A percentile compares a stretch with the other conserved stretches of the same genome.
These are phyloP conservation scores for Coriolopsis trogii DNA, from an alignment of 1,284 basidiomycete species.

Conservation along the genomic window DNA sequence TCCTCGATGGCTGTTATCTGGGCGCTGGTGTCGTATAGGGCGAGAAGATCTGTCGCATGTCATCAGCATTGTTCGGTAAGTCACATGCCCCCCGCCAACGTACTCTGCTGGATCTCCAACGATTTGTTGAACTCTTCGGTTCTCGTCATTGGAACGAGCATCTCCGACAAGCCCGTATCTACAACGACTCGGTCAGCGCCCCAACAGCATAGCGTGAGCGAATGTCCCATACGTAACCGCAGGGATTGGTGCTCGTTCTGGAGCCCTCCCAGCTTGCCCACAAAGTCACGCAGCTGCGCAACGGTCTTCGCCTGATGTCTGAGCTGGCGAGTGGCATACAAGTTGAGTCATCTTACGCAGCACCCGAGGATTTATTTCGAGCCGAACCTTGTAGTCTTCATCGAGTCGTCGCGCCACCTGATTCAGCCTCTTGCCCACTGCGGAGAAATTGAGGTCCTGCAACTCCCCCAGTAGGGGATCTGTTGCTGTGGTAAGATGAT, in stretches of 20 bases:
- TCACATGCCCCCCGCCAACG: constrained; percentile 30
- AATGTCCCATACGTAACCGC: constrained; percentile 70
- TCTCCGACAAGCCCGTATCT: constrained; percentile 96
- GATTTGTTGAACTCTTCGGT: constrained; percentile 92
- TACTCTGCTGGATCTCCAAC: constrained; percentile 96
- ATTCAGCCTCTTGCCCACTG: constrained; percentile 87
- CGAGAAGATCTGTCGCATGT: constrained; percentile 73
- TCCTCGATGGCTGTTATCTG: constrained; percentile 87
- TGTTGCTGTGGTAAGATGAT: constrained; percentile 74
- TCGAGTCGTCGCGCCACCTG: constrained; percentile 84
- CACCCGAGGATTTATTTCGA: background rate
- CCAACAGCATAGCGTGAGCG: constrained; percentile 1
- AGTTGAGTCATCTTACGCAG: background rate
- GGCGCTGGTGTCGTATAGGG: constrained; percentile 79
- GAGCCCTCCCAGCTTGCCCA: constrained; percentile 90
- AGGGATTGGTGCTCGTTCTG: constrained; percentile 91
- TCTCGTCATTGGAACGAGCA: constrained; percentile 82
- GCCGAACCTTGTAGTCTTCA: constrained; percentile 83
- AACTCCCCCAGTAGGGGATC: constrained; percentile 88
- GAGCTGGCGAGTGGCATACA: constrained; percentile 42
- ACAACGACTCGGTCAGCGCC: constrained; percentile 6
- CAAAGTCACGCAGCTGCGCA: constrained; percentile 92
- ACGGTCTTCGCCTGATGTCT: constrained; percentile 88
- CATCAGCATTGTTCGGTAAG: background rate
- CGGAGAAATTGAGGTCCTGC: constrained; percentile 91